These are phyloP conservation scores for Orbilia oligospora DNA, from an alignment of 2,329 filamentous ascomycete species.

Conservation along the genomic window DNA sequence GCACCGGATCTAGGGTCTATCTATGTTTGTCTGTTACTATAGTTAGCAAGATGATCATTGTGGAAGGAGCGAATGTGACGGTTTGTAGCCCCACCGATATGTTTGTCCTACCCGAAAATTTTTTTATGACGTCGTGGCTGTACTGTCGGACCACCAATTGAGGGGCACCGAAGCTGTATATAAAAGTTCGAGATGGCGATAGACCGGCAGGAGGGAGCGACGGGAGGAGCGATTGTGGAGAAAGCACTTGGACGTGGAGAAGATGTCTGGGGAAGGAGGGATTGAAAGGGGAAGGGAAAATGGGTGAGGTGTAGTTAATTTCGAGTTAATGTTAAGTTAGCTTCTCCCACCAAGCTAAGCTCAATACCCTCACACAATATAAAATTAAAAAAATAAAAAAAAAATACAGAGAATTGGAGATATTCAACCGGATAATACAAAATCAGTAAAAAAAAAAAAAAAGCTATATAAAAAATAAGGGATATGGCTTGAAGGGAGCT, in stretches of 20 bases:
- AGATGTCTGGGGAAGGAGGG: constrained; percentile 46
- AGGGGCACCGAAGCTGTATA: constrained; percentile 31
- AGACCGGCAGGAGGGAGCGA: constrained; percentile 5
- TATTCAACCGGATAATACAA: constrained; percentile 3
- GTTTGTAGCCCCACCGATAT: constrained; percentile 4
- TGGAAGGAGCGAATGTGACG: constrained; percentile 15
- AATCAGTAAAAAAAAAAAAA: too few species aligned
- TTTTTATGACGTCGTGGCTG: constrained; percentile 48
- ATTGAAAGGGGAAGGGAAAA: constrained; percentile 44
- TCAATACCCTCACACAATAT: constrained; percentile 14
- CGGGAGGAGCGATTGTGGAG: constrained; percentile 42
- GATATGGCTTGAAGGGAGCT: constrained; percentile 11
- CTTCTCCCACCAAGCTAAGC: constrained; percentile 16
- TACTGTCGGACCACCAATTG: constrained; percentile 31
- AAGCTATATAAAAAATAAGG: constrained; percentile 1
- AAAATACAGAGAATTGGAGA: constrained; percentile 23
- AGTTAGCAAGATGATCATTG: background rate
- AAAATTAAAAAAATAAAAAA: constrained; percentile 26
- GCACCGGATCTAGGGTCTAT: background rate
- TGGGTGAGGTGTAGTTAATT: constrained; percentile 16
- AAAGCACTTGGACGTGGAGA: constrained; percentile 20
- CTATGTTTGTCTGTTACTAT: background rate
- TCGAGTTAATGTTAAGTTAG: constrained; percentile 26
- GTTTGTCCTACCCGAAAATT: constrained; percentile 27
- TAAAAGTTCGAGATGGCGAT: constrained; percentile 39